Conservation (phyloP, 768 basidiomycete genomes). For the Suillus ampliporus region DNA sequence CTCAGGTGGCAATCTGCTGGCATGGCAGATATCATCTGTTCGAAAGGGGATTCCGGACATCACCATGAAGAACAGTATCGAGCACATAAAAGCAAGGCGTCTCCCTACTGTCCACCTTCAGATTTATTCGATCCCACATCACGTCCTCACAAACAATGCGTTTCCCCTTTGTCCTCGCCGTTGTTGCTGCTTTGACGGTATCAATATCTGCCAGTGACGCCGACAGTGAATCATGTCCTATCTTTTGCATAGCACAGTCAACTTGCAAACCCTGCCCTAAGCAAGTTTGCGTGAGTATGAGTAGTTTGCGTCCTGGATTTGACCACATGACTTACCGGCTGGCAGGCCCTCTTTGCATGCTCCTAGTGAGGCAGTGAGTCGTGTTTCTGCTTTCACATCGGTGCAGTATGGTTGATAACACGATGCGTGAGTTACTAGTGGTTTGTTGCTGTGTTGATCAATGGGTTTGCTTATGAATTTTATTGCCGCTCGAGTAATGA, state of each 20-base stretch:
- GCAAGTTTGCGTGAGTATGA: background rate
- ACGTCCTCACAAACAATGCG: background rate
- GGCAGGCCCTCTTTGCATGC: background rate
- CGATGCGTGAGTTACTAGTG: background rate
- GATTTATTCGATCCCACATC: background rate
- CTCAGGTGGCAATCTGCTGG: background rate
- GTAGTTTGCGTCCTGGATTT: background rate
- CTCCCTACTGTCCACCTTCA: background rate
- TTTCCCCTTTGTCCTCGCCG: background rate
- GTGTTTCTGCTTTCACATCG: background rate
- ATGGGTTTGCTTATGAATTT: background rate
- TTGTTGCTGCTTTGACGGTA: background rate
- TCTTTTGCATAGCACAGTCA: background rate
- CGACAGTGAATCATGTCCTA: background rate
- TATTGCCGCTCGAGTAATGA: background rate
- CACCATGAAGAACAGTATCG: background rate
- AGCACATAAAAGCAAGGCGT: background rate
- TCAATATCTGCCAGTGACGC: background rate
- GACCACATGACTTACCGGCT: background rate
- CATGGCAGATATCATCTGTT: background rate
- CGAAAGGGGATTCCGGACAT: background rate
- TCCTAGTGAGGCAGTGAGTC: background rate
- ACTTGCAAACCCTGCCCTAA: background rate
- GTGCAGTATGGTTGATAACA: background rate
- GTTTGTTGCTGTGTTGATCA: background rate